Evolutionary conservation across 441 rosid genomes (phyloP).

Genomic region (Manihot esculenta): DNA sequence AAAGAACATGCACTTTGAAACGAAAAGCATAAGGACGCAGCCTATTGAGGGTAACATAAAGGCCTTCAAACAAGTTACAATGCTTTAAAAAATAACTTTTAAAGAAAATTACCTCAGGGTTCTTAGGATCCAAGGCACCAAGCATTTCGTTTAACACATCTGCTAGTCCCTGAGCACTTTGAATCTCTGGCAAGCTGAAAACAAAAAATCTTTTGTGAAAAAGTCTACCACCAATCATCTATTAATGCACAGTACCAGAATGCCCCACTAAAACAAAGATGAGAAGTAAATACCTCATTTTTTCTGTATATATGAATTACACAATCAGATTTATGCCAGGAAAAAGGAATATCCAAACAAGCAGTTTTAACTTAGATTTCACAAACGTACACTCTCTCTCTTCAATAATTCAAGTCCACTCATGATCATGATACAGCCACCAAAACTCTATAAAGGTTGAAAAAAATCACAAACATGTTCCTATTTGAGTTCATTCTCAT

Average conservation of each 20-base stretch:
- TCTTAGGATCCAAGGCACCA: constrained; percentile 81
- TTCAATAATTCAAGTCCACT: constrained; percentile 1
- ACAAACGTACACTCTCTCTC: background rate
- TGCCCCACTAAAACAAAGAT: background rate
- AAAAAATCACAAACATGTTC: background rate
- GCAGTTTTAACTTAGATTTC: constrained; percentile 1
- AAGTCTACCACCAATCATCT: too few species aligned
- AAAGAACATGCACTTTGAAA: background rate
- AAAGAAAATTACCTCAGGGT: constrained; percentile 65
- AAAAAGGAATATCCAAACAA: background rate
- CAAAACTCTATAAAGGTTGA: background rate
- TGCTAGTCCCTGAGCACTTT: constrained; percentile 70
- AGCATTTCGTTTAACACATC: constrained; percentile 89
- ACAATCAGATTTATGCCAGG: background rate
- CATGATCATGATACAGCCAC: background rate
- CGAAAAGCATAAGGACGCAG: background rate
- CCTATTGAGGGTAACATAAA: background rate
- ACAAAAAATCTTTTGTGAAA: constrained; percentile 9
- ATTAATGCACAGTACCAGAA: too few species aligned
- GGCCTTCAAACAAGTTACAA: background rate
- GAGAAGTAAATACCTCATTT: background rate
- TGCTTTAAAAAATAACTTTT: background rate
- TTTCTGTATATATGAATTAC: background rate
- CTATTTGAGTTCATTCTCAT: background rate
- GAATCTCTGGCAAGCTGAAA: constrained; percentile 74